Conservation (phyloP, 306 rosid species). For the Cicer chorassanicum region DNA sequence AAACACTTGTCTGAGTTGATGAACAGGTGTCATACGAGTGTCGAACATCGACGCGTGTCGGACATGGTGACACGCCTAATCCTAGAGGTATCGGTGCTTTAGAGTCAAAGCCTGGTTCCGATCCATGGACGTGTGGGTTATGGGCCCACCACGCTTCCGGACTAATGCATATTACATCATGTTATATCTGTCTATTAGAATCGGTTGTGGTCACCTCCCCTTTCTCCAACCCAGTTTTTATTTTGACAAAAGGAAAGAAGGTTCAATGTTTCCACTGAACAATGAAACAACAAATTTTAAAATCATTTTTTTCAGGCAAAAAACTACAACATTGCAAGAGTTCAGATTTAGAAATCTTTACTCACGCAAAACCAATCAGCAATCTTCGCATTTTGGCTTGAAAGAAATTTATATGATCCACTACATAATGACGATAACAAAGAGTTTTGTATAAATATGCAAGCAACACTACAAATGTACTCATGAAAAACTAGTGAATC, state of each 20-base stretch:
- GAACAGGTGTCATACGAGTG: too few relatives aligned
- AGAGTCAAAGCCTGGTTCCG: too few relatives aligned
- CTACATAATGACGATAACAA: not conserved
- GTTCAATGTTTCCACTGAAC: conserved; percentile 1
- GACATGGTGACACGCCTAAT: too few relatives aligned
- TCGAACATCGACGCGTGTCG: too few relatives aligned
- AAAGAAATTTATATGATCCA: conserved; percentile 11
- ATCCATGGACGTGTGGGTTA: too few relatives aligned
- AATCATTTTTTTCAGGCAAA: not conserved
- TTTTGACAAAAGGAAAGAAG: not conserved
- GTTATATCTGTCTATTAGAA: not conserved
- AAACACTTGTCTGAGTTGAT: too few relatives aligned
- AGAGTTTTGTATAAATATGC: conserved; percentile 9
- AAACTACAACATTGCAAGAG: not conserved
- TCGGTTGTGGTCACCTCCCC: not conserved
- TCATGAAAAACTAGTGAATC: not conserved
- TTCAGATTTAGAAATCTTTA: conserved; percentile 16
- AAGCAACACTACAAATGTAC: conserved; percentile 30
- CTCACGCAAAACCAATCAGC: not conserved
- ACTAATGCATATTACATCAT: not conserved
- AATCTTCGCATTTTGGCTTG: not conserved
- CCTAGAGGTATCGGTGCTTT: too few relatives aligned
- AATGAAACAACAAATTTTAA: not conserved
- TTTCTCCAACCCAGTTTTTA: not conserved
- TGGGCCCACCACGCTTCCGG: not conserved